Base-by-base conservation (phyloP, 495 filamentous ascomycete species). In the Penicillium pulvis region DNA sequence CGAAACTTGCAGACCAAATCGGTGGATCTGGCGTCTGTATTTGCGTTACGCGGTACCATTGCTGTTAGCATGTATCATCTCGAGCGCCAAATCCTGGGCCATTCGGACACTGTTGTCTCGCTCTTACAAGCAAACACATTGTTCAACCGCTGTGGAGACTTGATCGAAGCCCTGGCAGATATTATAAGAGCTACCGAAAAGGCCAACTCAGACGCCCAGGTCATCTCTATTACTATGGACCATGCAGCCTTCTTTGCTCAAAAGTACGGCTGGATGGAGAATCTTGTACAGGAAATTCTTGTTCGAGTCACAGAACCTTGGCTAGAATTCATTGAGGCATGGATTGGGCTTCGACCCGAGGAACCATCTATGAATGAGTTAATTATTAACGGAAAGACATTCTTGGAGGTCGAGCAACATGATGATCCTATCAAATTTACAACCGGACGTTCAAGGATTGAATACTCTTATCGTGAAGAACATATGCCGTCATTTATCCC, bases 291-390 rank as follows among this genome's bases (percentile, higher is more conserved):
- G 28, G 83, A 90, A 59, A 78, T 96, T 1, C 67, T 96, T 9
- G 73, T 78, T 9, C 81, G 84, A 16, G 82, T 89, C 0, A 85
- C 85, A 10, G 61, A 57, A 12, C 77, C 93, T 3, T 97, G 90
- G 87, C 78, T 90, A 39, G 81, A 85, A 17, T 83, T 87, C 50
- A 75, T 90, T 2, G 85, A 89, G 45, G 82, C 85, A 52, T 96
- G 91, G 90, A 81, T 93, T 56, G 92, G 92, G 0, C 76, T 94
- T 10, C 82, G 76, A 53, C 68, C 76, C 8, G 86, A 87, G 54
- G 72, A 76, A 16, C 77, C 80, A 6, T 63, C 81, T 5, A 72
- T 73, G 12, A 63, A 54, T 39, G 71, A 78, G 48, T 44, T 83
- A 14, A 69, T 73, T 30, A 80, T 82, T 28, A 72, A 70, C 11